Evolutionary conservation across 768 basidiomycete species (phyloP), one percentile per base, ranked within the genome.

Genomic region (Megacollybia marginata): DNA sequence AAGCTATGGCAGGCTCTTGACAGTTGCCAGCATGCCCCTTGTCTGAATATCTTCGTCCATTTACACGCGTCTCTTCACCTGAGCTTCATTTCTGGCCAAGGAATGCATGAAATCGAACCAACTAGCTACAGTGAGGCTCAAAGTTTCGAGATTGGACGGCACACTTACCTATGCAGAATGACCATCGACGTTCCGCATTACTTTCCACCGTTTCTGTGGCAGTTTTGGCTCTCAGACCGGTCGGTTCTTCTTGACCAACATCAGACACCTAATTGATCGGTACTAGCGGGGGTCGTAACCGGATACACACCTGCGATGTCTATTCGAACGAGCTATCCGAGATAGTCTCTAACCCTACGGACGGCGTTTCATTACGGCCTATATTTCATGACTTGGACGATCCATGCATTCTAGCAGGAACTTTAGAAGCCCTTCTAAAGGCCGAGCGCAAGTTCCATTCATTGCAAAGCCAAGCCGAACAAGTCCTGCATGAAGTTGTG

Each of bases 301-400:
- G 2, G 23, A 28, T 82, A 32, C 79, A 81, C 54, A 57, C 72
- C 2, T 80, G 79, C 53, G 71, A 80, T 52, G 68, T 77, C 7
- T 78, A 76, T 53, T 64, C 76, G 31, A 78, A 79, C 54, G 63
- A 67, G 10, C 65, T 82, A 20, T 63, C 65, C 19, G 77, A 81
- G 59, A 70, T 68, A 20, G 61, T 71, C 32, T 60, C 70, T 32
- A 59, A 63, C 16, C 73, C 67, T 0, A 65, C 69, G 8, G 23
- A 28, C 23, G 4, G 6, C 23, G 32, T 53, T 9, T 61, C 62
- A 28, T 50, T 52, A 0, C 53, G 59, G 6, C 59, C 69, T n/a
- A 54, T 79, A 33, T 77, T 80, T 50, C 62, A 70, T 13, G 72
- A 79, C 49, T 63, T 78, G 44, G 51, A 62, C 49, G 59, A 62